Base-by-base conservation (phyloP, 257 asterid species). In the Lycium ferocissimum region DNA sequence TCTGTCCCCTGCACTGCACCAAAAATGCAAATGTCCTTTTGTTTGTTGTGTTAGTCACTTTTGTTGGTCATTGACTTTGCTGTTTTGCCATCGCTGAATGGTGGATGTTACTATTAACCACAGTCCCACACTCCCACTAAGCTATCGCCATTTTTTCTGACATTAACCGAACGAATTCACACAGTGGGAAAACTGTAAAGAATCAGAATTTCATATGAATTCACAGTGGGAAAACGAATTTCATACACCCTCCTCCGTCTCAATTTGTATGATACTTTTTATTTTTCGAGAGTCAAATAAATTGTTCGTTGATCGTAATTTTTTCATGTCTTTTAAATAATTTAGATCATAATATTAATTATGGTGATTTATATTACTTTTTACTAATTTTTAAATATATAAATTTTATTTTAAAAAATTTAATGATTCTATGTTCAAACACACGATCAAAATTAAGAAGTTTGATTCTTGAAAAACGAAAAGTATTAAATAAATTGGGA, bases 41-140 rank as follows among this genome's bases (percentile, higher is more conserved):
- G 56, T 71, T 0, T 67, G 22, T 69, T 26, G 33, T 26, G 33
- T 26, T 26, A 37, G 54, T 33, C 35, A 71, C 79, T 71, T 40
- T 71, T 40, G 56, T 71, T 37, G 56, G 9, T 71, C 56, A 71
- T 71, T 71, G 79, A 71, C 79, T 40, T 71, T 22, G 9, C 56
- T 71, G 4, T 43, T 40, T 71, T 3, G 56, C 37, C 9, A 40
- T 71, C 8, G 13, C 35, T 71, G 17, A 43, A 40, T 71, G 35
- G 56, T 40, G 56, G 35, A 18, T 43, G 51, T 15, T 69, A 69
- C 51, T 7, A n/a, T 15, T 69, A 69, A 15, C 20, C 47, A 49
- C 56, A 49, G 14, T 13, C 12, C 56, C 47, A 49, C 56, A 49
- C 3, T 13, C 12, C 56, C 56, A 69, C 76, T 33, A 11, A 67